Conservation (phyloP, 768 basidiomycete species). For the Tylopilus intermedius region DNA sequence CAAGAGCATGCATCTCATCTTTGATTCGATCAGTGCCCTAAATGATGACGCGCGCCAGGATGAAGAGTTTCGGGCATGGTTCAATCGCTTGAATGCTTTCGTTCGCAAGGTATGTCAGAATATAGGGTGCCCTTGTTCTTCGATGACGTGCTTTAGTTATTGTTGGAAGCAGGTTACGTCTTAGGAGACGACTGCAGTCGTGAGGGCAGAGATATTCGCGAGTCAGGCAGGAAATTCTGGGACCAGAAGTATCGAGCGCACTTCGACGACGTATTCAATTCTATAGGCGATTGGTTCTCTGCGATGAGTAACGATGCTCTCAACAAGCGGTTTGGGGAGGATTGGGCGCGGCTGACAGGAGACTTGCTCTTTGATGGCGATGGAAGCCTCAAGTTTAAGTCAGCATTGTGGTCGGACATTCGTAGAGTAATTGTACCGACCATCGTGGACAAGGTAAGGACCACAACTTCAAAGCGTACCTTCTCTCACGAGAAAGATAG, state of each 20-base stretch:
- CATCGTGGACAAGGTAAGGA: conserved; percentile 61
- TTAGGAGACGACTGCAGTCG: conserved; percentile 70
- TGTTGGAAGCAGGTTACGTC: conserved; percentile 82
- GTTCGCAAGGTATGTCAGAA: conserved; percentile 50
- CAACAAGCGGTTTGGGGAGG: conserved; percentile 76
- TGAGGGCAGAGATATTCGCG: conserved; percentile 58
- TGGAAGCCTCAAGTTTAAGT: conserved; percentile 84
- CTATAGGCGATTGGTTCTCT: conserved; percentile 72
- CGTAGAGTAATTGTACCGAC: conserved; percentile 76
- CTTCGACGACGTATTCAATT: conserved; percentile 75
- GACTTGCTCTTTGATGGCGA: conserved; percentile 77
- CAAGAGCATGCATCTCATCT: conserved; percentile 57
- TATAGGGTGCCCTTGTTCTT: background rate
- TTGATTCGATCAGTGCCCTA: conserved; percentile 66
- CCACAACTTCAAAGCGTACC: conserved; percentile 18
- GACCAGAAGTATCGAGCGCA: conserved; percentile 67
- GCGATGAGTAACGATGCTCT: conserved; percentile 82
- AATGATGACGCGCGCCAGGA: conserved; percentile 74
- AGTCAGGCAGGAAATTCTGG: conserved; percentile 75
- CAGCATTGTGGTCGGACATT: conserved; percentile 84
- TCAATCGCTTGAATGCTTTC: conserved; percentile 55
- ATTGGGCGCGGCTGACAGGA: conserved; percentile 74
- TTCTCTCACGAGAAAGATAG: conserved; percentile 27
- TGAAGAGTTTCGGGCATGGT: conserved; percentile 71
- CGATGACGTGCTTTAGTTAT: conserved; percentile 36